phyloP scores from a whole-genome alignment of 768 basidiomycete species.

The Bullera alba region DNA sequence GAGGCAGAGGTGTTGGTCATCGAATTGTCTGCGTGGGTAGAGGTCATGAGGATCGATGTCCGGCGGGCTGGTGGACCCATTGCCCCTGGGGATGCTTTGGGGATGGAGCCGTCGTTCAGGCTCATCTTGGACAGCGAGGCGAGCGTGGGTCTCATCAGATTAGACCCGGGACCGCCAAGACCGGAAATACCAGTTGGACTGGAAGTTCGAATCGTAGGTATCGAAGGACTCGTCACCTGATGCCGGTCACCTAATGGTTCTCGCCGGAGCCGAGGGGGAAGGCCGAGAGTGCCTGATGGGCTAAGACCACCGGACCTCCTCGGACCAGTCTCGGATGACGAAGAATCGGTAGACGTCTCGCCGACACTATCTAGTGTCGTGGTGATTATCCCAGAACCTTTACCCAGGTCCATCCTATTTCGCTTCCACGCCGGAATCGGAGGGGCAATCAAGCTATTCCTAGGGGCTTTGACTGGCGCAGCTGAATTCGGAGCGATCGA shows the following conservation, averaged over 20 bases:
- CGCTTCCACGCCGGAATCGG: slow-evolving; percentile 21
- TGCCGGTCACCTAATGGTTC: background rate
- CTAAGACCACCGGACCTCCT: too few relatives aligned
- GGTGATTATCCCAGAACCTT: background rate
- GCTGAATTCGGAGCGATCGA: background rate
- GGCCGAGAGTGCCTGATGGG: background rate
- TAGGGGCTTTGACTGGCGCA: background rate
- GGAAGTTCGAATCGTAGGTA: background rate
- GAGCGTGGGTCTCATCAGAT: background rate
- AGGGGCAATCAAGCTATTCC: background rate
- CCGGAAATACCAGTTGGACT: background rate
- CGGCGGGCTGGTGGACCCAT: background rate
- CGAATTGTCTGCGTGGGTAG: too few relatives aligned
- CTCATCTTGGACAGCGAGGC: slow-evolving; percentile 4
- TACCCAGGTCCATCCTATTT: slow-evolving; percentile 16
- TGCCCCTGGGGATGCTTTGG: too few relatives aligned
- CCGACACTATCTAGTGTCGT: background rate
- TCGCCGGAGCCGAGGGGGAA: background rate
- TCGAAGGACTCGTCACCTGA: background rate
- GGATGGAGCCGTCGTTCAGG: background rate
- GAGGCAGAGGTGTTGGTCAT: too few relatives aligned
- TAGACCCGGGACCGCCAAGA: too few relatives aligned
- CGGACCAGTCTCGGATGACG: too few relatives aligned
- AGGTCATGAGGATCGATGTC: too few relatives aligned
- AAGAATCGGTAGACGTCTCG: background rate